A percentile compares a stretch with the other conserved stretches of the same genome.
Conservation (phyloP, 169 alveolate species). For the Plasmodium knowlesi region DNA sequence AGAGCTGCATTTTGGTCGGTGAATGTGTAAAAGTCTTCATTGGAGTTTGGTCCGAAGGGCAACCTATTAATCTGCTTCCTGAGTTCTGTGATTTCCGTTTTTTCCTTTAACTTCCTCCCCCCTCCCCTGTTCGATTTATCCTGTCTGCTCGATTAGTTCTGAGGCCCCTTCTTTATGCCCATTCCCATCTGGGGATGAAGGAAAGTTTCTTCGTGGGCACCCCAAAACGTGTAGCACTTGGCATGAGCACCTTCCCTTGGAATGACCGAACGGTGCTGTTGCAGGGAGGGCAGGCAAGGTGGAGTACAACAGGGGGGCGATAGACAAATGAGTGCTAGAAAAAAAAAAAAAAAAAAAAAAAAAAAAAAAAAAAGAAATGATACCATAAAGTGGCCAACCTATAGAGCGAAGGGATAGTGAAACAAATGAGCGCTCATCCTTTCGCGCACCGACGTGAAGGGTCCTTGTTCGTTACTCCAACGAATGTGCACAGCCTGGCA, state of each 20-base stretch:
- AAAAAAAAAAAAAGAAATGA: not conserved
- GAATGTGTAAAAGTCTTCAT: conserved; percentile 83
- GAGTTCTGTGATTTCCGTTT: conserved; percentile 86
- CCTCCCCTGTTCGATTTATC: not conserved
- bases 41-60: conserved; percentile 89
- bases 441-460: not conserved
- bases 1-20: conserved; percentile 55
- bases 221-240: not conserved
- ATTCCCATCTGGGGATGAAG: not conserved
- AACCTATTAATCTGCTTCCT: conserved; percentile 88
- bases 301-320: not conserved
- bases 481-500: not conserved
- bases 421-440: not conserved
- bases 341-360: no score
- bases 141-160: not conserved
- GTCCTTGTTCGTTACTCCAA: not conserved
- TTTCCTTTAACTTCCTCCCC: conserved; percentile 90
- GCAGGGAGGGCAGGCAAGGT: not conserved
- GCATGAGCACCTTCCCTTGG: no score
- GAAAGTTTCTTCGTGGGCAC: not conserved
- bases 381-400: not conserved
- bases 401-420: no score
- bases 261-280: not conserved
- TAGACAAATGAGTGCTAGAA: not conserved
- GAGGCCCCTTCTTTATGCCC: not conserved